Conservation (phyloP, 2,329 filamentous ascomycete species). For the Cytospora chrysosperma region DNA sequence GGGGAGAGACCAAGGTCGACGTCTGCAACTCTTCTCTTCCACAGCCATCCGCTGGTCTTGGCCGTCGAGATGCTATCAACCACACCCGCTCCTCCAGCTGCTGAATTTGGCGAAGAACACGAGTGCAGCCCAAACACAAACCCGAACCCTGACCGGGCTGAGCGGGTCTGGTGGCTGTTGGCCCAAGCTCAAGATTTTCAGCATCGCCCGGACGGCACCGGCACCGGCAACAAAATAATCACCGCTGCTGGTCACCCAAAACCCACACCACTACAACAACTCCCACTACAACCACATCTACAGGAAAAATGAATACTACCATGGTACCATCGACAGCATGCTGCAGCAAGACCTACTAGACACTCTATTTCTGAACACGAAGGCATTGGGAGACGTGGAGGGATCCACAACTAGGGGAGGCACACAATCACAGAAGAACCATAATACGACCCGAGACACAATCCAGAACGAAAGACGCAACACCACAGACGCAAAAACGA, state of each 20-base stretch:
- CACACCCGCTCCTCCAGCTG: neutral
- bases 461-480: neutral
- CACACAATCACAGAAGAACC: neutral
- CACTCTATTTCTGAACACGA: conserved; percentile 21
- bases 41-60: neutral
- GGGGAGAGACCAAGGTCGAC: too few relatives aligned
- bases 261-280: neutral
- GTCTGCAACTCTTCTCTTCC: too few relatives aligned
- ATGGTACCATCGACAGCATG: conserved; percentile 18
- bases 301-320: neutral
- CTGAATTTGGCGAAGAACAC: conserved; percentile 3
- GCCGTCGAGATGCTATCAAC: neutral
- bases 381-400: conserved; percentile 21
- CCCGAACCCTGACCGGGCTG: conserved; percentile 2
- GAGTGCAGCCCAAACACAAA: neutral
- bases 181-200: conserved; percentile 19
- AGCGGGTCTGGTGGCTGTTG: conserved; percentile 18
- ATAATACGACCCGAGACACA: neutral
- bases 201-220: conserved; percentile 1
- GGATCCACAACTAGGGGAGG: neutral
- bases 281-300: neutral
- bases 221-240: conserved; percentile 12
- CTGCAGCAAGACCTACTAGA: conserved; percentile 24
- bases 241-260: neutral
- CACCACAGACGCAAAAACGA: neutral